Evolutionary conservation across 495 filamentous ascomycete species (phyloP).

Genomic region (Hyphodiscus hymeniophilus): DNA sequence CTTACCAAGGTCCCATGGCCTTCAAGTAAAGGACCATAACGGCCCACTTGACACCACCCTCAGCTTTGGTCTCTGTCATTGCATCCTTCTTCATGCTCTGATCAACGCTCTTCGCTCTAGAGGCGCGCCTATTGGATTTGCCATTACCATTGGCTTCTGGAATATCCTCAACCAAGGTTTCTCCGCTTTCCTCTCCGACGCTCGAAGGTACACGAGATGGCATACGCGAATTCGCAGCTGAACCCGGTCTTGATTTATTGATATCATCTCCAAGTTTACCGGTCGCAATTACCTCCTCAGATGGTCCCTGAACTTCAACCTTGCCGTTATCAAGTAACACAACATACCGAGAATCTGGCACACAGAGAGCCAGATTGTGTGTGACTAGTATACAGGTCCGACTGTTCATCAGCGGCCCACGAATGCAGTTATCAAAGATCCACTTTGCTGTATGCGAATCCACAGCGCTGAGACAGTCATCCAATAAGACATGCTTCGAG

Average conservation of each 20-base stretch:
- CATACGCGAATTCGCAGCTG: slow-evolving; percentile 45
- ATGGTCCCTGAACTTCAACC: slow-evolving; percentile 63
- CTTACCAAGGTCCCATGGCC: slow-evolving; percentile 78
- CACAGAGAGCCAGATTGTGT: slow-evolving; percentile 82
- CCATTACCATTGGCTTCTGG: slow-evolving; percentile 27
- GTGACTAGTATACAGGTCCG: slow-evolving; percentile 96
- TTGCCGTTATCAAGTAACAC: slow-evolving; percentile 84
- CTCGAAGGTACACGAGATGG: slow-evolving; percentile 70
- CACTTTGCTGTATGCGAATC: slow-evolving; percentile 98
- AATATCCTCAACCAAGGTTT: slow-evolving; percentile 36
- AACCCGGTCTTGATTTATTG: slow-evolving; percentile 37
- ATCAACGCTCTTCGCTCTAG: slow-evolving; percentile 30
- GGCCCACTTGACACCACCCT: slow-evolving; percentile 76
- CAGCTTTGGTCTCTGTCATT: slow-evolving; percentile 64
- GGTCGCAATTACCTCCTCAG: slow-evolving; percentile 69
- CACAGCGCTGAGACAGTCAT: slow-evolving; percentile 97
- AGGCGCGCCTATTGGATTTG: slow-evolving; percentile 36
- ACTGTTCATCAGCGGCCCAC: slow-evolving; percentile 78
- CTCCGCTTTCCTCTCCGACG: slow-evolving; percentile 43
- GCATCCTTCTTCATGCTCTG: slow-evolving; percentile 41
- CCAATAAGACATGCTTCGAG: slow-evolving; percentile 80
- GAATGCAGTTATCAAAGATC: slow-evolving; percentile 90
- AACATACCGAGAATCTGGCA: slow-evolving; percentile 68
- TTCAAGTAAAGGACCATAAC: slow-evolving; percentile 77
- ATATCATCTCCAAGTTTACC: slow-evolving; percentile 83